These are phyloP conservation scores for Chenopodium formosanum DNA, from an alignment of 148 eudicot species.

Conservation along the genomic window DNA sequence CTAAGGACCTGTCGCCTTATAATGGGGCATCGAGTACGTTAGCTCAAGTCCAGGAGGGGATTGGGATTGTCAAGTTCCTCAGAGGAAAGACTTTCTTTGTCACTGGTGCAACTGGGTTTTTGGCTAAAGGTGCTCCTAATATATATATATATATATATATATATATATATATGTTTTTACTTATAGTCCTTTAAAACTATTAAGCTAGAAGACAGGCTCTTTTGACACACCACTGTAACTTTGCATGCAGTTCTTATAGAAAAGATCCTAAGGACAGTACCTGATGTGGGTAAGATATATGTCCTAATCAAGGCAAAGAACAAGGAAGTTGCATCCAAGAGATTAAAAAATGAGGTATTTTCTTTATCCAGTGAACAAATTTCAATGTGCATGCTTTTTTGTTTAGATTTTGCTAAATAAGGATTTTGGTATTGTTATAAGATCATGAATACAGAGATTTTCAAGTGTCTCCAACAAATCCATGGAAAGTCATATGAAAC, in stretches of 20 bases:
- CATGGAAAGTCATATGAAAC: conserved; percentile 82
- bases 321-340: conserved; percentile 66
- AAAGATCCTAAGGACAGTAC: conserved; percentile 82
- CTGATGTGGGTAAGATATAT: conserved; percentile 85
- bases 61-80: conserved; percentile 75
- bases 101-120: conserved; percentile 94
- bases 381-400: neutral
- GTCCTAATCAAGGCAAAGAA: conserved; percentile 82
- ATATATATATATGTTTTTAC: neutral
- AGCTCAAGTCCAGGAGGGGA: conserved; percentile 51
- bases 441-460: conserved; percentile 79
- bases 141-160: neutral
- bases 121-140: conserved; percentile 76
- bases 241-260: conserved; percentile 72
- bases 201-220: neutral
- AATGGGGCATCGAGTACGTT: conserved; percentile 32
- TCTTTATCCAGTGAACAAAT: neutral
- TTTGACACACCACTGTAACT: neutral
- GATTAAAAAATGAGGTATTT: conserved; percentile 76
- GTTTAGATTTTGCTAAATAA: neutral
- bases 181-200: neutral
- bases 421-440: conserved; percentile 23
- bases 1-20: conserved; percentile 52
- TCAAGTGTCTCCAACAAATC: conserved; percentile 69
- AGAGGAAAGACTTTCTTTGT: conserved; percentile 69